Base-by-base conservation (phyloP, 495 filamentous ascomycete genomes). In the Penicillium robsamsonii region DNA sequence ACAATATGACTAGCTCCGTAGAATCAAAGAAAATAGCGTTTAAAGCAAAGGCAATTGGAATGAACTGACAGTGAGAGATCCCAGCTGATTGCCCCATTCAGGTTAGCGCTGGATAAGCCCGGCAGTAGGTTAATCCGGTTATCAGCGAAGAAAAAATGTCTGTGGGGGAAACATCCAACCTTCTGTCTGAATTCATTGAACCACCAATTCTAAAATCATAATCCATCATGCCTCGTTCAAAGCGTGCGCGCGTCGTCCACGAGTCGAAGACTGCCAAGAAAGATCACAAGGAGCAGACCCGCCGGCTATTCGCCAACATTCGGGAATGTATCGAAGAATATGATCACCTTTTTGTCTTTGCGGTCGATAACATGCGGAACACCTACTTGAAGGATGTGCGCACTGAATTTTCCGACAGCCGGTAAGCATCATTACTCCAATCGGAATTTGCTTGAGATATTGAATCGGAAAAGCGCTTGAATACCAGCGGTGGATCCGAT, bases 341-440 rank as follows among this genome's bases (percentile, higher is more conserved):
- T 81, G 84, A 91, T 65, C 84, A 91, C 75, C 87, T 91, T 75
- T 93, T 94, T 76, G 89, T 97, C 72, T 96, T 97, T 73, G 81
- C 81, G 57, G 86, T 97, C 55, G 88, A 96, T 67, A 97, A 98
- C 80, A 98, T 98, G 94, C 91, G 94, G 62, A 98, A 98, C 73
- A 96, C 89, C 41, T 91, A 96, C 72, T 76, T 98, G 70, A 97
- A 97, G 77, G 85, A 90, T 67, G 90, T 97, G 58, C 83, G 94
- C 55, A 80, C 84, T 41, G 85, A 96, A 60, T 84, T 97, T 54
- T 77, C 80, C 49, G 90, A 96, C 72, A 89, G 87, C 79, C 83
- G 94, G 89, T 96, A 78, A 53, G 30, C 42, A n/a, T 12, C 3
- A 46, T 31, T 18, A 3, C 10, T 12, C 24, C 43, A 18, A 18